Evolutionary conservation across 2,329 filamentous ascomycete species (phyloP).

Genomic region (Microcyclosporella mali): DNA sequence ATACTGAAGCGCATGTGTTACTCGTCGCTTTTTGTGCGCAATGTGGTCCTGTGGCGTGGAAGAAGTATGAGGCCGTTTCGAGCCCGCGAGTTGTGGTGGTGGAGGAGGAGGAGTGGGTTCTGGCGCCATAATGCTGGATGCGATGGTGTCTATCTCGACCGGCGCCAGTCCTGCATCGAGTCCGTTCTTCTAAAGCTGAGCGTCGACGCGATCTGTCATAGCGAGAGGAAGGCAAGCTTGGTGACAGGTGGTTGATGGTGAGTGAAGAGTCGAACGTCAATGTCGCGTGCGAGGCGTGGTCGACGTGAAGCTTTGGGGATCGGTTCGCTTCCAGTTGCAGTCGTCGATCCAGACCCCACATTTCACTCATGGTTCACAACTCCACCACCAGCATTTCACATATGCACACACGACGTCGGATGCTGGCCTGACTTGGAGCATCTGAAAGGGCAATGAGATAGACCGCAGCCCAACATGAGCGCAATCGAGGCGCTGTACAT

Average conservation of each 20-base stretch:
- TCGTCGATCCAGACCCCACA: no score
- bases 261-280: no score
- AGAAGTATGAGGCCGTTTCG: conserved; percentile 15
- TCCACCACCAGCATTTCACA: background rate
- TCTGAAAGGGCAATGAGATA: conserved; percentile 15
- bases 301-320: no score
- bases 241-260: background rate
- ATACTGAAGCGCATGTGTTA: conserved; percentile 22
- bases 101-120: conserved; percentile 6
- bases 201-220: background rate
- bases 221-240: background rate
- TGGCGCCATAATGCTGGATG: conserved; percentile 9
- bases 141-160: background rate
- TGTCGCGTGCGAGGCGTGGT: background rate
- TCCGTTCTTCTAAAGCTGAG: background rate
- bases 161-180: background rate
- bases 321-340: no score
- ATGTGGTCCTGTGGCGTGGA: conserved; percentile 3
- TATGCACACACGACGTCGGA: background rate
- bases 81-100: conserved; percentile 5
- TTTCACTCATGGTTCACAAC: background rate
- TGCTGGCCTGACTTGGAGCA: no score
- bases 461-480: conserved; percentile 41
- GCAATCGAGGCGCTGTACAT: conserved; percentile 94
- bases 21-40: conserved; percentile 16